Evolutionary conservation across 257 asterid species (phyloP), one percentile per base, ranked within the genome.

Genomic region (Ilex asprella): DNA sequence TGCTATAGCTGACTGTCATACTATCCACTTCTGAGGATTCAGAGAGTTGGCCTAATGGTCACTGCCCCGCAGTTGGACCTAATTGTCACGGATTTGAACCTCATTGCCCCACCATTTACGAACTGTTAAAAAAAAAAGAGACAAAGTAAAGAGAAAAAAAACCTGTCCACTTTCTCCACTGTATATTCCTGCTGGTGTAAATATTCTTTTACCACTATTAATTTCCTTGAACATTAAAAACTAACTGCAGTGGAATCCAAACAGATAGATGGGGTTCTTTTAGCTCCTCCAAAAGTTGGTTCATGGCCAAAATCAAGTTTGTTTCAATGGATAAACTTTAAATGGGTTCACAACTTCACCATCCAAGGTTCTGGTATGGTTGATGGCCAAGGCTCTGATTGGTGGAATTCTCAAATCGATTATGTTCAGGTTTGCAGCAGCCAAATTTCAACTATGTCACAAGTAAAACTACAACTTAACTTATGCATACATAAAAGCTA

Each of bases 361-460:
- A 76, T 89, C 60, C 84, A 79, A 83, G 97, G 97, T 43, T n/a
- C 58, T 10, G 97, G 97, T 30, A 79, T 72, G 56, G 78, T 72
- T 68, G 94, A 89, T 78, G 97, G 97, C 63, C 97, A 79, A 71
- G 97, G 95, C 55, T 78, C 73, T 60, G 77, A 81, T 70, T 89
- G 97, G 97, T 86, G 97, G 95, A 61, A 55, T 62, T 73, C 86
- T 66, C 74, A 63, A 52, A 58, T 58, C 16, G 70, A 79, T 65
- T 31, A 14, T 12, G 39, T 60, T 31, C 80, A 81, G 76, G 93
- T 82, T 68, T 56, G 50, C 43, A 47, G 16, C 13, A 46, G 14
- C 52, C 6, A 46, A 46, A 11, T 46, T 14, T 46, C 52, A 2
- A 46, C 3, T 10, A 6, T 10, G n/a, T 5, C 27, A 21, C 27